Evolutionary conservation across 2,329 filamentous ascomycete genomes (phyloP).

Genomic region (Penicillium sp.): DNA sequence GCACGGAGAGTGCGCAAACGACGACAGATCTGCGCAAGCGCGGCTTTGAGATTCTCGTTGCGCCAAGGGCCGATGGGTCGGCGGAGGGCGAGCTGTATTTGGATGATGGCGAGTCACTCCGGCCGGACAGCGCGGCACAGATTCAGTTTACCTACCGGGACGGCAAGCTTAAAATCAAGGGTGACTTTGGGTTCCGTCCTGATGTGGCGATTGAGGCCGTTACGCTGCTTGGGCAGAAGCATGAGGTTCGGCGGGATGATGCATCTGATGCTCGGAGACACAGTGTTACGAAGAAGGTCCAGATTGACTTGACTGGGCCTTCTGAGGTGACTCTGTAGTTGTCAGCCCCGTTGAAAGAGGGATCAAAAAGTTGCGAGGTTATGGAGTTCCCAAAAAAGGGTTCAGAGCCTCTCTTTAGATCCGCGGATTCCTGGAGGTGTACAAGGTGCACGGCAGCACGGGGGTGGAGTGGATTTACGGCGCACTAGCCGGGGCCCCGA

Average conservation of each 20-base stretch:
- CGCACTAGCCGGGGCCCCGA: background rate
- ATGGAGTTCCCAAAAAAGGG: background rate
- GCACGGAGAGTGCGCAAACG: constrained; percentile 53
- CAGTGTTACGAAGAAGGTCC: constrained; percentile 25
- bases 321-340: constrained; percentile 13
- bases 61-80: constrained; percentile 58
- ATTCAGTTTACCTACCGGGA: constrained; percentile 59
- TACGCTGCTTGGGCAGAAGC: constrained; percentile 31
- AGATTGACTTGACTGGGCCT: constrained; percentile 25
- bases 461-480: too few species aligned
- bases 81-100: constrained; percentile 68
- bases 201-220: constrained; percentile 34
- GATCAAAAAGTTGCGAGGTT: background rate
- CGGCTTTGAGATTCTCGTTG: constrained; percentile 68
- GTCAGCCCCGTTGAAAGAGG: background rate
- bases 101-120: constrained; percentile 69
- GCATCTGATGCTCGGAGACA: constrained; percentile 18
- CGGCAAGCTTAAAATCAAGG: constrained; percentile 39
- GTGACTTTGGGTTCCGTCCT: constrained; percentile 28
- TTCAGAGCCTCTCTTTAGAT: background rate
- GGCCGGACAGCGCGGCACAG: constrained; percentile 54
- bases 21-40: constrained; percentile 59
- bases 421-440: background rate
- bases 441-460: too few species aligned
- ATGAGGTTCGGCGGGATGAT: constrained; percentile 7